Percentiles rank a stretch among this genome's conserved stretches.
These are phyloP conservation scores for Ceratocystis smalleyi DNA, from an alignment of 2,329 filamentous ascomycete genomes.

Conservation along the genomic window DNA sequence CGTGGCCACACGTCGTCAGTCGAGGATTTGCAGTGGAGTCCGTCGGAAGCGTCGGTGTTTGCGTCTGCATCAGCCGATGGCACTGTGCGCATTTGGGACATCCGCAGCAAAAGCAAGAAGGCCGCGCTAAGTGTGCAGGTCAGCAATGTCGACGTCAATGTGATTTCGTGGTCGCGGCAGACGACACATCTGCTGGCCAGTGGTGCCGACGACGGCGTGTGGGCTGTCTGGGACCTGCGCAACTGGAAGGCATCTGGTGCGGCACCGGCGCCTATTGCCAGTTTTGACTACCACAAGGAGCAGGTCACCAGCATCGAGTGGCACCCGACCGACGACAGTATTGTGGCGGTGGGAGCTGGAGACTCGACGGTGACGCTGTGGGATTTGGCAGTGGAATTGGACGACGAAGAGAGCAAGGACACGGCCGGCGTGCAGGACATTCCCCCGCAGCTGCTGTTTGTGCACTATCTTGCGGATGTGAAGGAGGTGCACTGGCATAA, in stretches of 20 bases:
- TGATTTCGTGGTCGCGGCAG: conserved; percentile 85
- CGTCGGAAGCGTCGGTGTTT: conserved; percentile 83
- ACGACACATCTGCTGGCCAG: conserved; percentile 82
- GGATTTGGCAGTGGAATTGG: conserved; percentile 91
- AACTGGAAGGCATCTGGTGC: conserved; percentile 62
- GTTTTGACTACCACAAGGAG: conserved; percentile 89
- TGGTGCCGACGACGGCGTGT: conserved; percentile 82
- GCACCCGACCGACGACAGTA: conserved; percentile 94
- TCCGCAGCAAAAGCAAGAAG: conserved; percentile 74
- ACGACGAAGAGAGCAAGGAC: conserved; percentile 90
- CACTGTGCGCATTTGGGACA: conserved; percentile 90
- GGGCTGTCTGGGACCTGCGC: conserved; percentile 90
- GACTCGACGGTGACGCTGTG: conserved; percentile 92
- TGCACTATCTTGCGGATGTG: conserved; percentile 86
- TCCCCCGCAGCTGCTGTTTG: conserved; percentile 85
- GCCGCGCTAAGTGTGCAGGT: conserved; percentile 78
- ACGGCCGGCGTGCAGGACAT: conserved; percentile 77
- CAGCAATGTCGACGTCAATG: conserved; percentile 78
- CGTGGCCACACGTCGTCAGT: conserved; percentile 71
- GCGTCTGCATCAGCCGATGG: conserved; percentile 88
- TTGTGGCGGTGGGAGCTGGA: conserved; percentile 78
- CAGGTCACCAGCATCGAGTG: conserved; percentile 93
- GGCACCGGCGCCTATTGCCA: conserved; percentile 68
- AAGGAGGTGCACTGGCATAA: conserved; percentile 98
- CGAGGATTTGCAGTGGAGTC: conserved; percentile 95